Percentiles rank a stretch among this genome's conserved stretches.
Evolutionary conservation across 2,329 filamentous ascomycete genomes (phyloP).

Genomic region (Biscogniauxia sp.): DNA sequence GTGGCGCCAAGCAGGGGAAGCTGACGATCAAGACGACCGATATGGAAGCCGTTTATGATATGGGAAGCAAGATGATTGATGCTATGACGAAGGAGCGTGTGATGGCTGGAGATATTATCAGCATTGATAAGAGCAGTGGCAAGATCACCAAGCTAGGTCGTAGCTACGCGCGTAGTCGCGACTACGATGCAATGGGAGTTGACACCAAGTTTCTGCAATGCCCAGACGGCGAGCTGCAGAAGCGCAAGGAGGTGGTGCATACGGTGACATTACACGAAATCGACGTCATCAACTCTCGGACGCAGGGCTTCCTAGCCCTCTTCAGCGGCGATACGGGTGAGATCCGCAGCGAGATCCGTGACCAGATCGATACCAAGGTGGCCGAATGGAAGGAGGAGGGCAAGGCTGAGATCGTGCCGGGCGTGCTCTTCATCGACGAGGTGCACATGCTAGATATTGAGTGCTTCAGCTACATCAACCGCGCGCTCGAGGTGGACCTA

Average conservation of each 20-base stretch:
- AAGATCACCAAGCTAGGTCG: slow-evolving; percentile 97
- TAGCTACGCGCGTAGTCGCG: slow-evolving; percentile 89
- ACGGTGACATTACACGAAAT: slow-evolving; percentile 98
- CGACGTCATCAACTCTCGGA: slow-evolving; percentile 97
- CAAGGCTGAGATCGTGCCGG: slow-evolving; percentile 96
- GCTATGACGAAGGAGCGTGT: slow-evolving; percentile 99
- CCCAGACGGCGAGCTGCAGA: slow-evolving; percentile 94
- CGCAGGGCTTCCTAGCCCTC: slow-evolving; percentile 95
- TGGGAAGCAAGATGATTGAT: slow-evolving; percentile 99
- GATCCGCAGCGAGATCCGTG: slow-evolving; percentile 93
- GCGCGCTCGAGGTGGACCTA: slow-evolving; percentile 89
- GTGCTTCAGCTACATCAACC: slow-evolving; percentile 98
- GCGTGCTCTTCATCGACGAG: slow-evolving; percentile 97
- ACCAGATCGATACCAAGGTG: slow-evolving; percentile 99
- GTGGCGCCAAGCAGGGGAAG: slow-evolving; percentile 96
- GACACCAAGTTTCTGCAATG: slow-evolving; percentile 98
- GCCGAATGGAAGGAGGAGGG: slow-evolving; percentile 99
- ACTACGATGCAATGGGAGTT: slow-evolving; percentile 98
- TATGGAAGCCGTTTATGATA: slow-evolving; percentile 99
- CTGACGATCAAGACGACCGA: slow-evolving; percentile 99
- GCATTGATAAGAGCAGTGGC: slow-evolving; percentile 96
- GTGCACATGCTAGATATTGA: slow-evolving; percentile 99
- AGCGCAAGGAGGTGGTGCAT: slow-evolving; percentile 94
- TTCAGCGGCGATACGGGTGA: slow-evolving; percentile 98
- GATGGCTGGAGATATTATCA: slow-evolving; percentile 97